Conservation (phyloP, 2,329 filamentous ascomycete genomes). For the Fusarium lateritium region DNA sequence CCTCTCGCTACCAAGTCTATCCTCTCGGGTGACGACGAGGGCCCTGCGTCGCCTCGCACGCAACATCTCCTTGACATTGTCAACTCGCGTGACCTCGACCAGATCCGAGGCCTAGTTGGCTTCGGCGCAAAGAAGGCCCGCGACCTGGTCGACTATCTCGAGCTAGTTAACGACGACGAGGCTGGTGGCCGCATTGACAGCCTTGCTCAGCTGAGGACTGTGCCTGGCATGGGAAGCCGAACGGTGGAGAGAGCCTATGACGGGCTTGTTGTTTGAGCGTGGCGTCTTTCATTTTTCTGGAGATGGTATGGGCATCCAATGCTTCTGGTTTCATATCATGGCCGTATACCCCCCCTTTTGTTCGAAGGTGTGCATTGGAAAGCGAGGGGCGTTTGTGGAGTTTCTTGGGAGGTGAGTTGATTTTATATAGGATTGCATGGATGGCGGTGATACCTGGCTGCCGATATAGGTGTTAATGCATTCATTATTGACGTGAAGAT, state of each 20-base stretch:
- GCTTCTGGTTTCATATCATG: conserved; percentile 44
- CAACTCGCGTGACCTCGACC: conserved; percentile 77
- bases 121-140: conserved; percentile 81
- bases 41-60: conserved; percentile 67
- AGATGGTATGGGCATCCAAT: conserved; percentile 35
- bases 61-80: conserved; percentile 77
- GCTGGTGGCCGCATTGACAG: conserved; percentile 60
- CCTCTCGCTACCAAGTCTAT: conserved; percentile 42
- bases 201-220: conserved; percentile 65
- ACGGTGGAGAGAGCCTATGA: conserved; percentile 71
- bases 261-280: conserved; percentile 55
- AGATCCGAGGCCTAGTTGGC: conserved; percentile 77
- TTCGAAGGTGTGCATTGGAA: conserved; percentile 41
- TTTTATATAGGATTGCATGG: conserved; percentile 39
- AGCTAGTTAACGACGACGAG: conserved; percentile 59
- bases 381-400: conserved; percentile 41
- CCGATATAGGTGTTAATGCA: conserved; percentile 31
- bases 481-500: conserved; percentile 5
- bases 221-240: conserved; percentile 71
- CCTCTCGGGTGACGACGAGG: conserved; percentile 58
- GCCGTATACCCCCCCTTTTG: conserved; percentile 45
- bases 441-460: conserved; percentile 27
- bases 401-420: conserved; percentile 27
- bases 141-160: conserved; percentile 71
- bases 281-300: conserved; percentile 9